Percentiles rank a stretch among this genome's conserved stretches.
Evolutionary conservation across 306 rosid genomes (phyloP).

Genomic region (Cicer arietinum): DNA sequence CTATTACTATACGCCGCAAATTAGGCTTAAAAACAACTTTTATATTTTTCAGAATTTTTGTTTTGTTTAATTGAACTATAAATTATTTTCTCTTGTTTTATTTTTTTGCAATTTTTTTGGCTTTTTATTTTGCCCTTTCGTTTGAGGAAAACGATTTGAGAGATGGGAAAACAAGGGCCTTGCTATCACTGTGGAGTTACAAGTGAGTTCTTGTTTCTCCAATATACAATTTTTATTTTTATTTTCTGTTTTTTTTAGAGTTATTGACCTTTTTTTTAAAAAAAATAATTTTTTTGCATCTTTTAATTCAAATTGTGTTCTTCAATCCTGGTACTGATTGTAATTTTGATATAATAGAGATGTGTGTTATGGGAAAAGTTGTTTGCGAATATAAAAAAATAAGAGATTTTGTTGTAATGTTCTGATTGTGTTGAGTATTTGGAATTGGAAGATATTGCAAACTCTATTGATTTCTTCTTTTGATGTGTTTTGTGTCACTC

Average conservation of each 20-base stretch:
- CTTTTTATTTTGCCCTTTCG: slow-evolving; percentile 46
- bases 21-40: slow-evolving; percentile 50
- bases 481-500: slow-evolving; percentile 40
- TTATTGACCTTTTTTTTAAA: slow-evolving; percentile 19
- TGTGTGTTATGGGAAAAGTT: slow-evolving; percentile 36
- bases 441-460: slow-evolving; percentile 46
- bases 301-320: slow-evolving; percentile 35
- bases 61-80: slow-evolving; percentile 26
- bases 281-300: background rate
- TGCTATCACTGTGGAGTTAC: slow-evolving; percentile 99
- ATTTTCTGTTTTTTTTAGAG: slow-evolving; percentile 7
- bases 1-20: slow-evolving; percentile 49
- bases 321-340: slow-evolving; percentile 38
- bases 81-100: slow-evolving; percentile 30
- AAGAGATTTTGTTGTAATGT: slow-evolving; percentile 35
- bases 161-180: slow-evolving; percentile 98
- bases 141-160: slow-evolving; percentile 60
- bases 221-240: slow-evolving; percentile 39
- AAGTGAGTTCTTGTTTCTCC: slow-evolving; percentile 98
- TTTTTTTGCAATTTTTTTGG: slow-evolving; percentile 51
- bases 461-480: slow-evolving; percentile 44
- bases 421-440: slow-evolving; percentile 43
- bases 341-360: slow-evolving; percentile 47
- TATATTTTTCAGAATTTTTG: slow-evolving; percentile 49
- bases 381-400: slow-evolving; percentile 40